Evolutionary conservation across 805 yeast genomes (phyloP).

Genomic region (Metschnikowia kunwiensis): DNA sequence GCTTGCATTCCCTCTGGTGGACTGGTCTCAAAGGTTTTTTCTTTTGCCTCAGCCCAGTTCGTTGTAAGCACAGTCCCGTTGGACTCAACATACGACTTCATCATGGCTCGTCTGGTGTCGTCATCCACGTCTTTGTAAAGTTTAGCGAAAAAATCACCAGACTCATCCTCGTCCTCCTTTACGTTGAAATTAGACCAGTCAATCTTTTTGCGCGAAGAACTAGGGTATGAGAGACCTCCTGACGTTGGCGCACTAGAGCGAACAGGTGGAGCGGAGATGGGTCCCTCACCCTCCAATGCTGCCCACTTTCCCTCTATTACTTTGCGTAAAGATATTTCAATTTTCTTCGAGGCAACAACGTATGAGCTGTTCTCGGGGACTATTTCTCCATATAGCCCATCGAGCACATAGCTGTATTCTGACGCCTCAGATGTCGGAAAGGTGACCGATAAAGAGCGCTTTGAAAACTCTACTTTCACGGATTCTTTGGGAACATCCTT

Average conservation of each 20-base stretch:
- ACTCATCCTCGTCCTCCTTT: slow-evolving; percentile 40
- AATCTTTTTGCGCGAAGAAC: slow-evolving; percentile 56
- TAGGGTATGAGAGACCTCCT: slow-evolving; percentile 46
- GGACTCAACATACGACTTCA: slow-evolving; percentile 91
- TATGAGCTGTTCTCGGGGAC: slow-evolving; percentile 43
- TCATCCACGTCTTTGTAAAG: slow-evolving; percentile 79
- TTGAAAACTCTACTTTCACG: slow-evolving; percentile 38
- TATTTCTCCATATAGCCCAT: slow-evolving; percentile 52
- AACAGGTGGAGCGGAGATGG: slow-evolving; percentile 2
- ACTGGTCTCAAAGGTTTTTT: slow-evolving; percentile 56
- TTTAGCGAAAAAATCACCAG: slow-evolving; percentile 65
- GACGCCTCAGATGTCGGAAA: slow-evolving; percentile 51
- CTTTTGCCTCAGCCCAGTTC: slow-evolving; percentile 84
- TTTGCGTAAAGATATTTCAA: slow-evolving; percentile 67
- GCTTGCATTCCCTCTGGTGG: slow-evolving; percentile 77
- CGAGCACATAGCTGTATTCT: slow-evolving; percentile 56
- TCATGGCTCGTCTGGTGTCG: slow-evolving; percentile 89
- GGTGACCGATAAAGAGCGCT: slow-evolving; percentile 36
- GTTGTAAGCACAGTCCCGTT: slow-evolving; percentile 93
- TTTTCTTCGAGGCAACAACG: slow-evolving; percentile 64
- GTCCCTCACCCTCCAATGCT: slow-evolving; percentile 38
- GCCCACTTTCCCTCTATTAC: slow-evolving; percentile 50
- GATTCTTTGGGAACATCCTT: slow-evolving; percentile 56
- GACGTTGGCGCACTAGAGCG: slow-evolving; percentile 5
- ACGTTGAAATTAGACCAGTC: slow-evolving; percentile 67